Percentiles rank a stretch among this genome's conserved stretches.
Conservation (phyloP, 208 protist species). For the Trichomonas gallinae region DNA sequence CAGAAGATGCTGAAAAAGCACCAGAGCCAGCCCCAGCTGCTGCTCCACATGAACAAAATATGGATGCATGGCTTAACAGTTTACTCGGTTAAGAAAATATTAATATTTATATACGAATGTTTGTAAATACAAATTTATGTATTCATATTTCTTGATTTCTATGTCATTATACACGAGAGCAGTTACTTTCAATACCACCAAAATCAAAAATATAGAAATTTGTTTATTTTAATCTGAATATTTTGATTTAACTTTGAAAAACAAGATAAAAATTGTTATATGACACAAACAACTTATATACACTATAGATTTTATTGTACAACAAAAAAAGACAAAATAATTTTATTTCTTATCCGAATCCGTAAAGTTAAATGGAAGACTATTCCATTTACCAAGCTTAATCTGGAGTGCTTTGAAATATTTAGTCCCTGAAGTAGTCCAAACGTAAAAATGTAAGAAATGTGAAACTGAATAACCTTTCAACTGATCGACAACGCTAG, state of each 20-base stretch:
- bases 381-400: not conserved
- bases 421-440: not conserved
- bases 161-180: no score
- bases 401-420: conserved; percentile 2
- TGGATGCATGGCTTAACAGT: not conserved
- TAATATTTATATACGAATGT: no score
- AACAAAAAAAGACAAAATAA: not conserved
- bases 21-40: not conserved
- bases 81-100: not conserved
- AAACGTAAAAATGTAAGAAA: not conserved
- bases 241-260: no score
- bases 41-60: not conserved
- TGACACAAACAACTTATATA: not conserved
- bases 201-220: no score
- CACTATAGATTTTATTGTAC: not conserved
- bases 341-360: not conserved
- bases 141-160: no score
- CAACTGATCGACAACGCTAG: not conserved
- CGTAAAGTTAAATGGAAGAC: not conserved
- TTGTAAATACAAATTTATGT: no score
- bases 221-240: no score
- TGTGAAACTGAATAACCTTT: not conserved
- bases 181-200: no score
- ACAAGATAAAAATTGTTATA: no score
- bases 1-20: not conserved